Conservation (phyloP, 1,284 basidiomycete species). For the Fomitopsis schrenkii region DNA sequence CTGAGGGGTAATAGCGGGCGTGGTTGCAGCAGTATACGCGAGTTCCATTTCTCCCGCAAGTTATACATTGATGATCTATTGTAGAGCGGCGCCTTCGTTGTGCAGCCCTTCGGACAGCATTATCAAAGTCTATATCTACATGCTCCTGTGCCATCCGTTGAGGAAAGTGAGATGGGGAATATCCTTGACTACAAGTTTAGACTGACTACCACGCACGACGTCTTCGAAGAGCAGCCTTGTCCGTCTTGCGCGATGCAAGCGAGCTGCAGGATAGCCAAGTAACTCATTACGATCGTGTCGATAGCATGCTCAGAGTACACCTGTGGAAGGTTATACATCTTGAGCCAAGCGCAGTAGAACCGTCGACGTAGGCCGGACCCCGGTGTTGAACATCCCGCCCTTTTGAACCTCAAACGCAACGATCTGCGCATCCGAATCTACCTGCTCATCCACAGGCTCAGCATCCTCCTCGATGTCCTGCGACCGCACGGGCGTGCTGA, state of each 20-base stretch:
- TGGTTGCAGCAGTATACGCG: no score
- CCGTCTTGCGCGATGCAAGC: no score
- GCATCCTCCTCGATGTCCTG: constrained; percentile 60
- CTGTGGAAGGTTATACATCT: constrained; percentile 9
- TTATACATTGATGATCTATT: neutral
- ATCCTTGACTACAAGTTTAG: no score
- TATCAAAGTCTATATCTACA: neutral
- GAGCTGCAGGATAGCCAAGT: neutral
- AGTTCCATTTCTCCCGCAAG: no score
- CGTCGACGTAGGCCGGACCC: constrained; percentile 21
- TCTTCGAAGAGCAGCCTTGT: no score
- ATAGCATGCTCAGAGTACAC: constrained; percentile 5
- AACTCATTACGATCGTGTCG: neutral
- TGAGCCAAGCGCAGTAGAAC: constrained; percentile 21
- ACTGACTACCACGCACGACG: no score
- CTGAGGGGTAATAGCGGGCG: no score
- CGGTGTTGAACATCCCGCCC: constrained; percentile 24
- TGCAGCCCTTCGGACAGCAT: neutral
- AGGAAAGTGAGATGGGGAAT: no score
- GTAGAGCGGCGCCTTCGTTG: neutral
- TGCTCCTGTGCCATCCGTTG: no score
- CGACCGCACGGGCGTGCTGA: constrained; percentile 55
- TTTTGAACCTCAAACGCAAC: constrained; percentile 5
- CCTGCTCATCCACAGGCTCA: neutral
- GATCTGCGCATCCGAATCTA: neutral